These are phyloP conservation scores for Yarrowia osloensis DNA, from an alignment of 805 yeast species.

Conservation along the genomic window DNA sequence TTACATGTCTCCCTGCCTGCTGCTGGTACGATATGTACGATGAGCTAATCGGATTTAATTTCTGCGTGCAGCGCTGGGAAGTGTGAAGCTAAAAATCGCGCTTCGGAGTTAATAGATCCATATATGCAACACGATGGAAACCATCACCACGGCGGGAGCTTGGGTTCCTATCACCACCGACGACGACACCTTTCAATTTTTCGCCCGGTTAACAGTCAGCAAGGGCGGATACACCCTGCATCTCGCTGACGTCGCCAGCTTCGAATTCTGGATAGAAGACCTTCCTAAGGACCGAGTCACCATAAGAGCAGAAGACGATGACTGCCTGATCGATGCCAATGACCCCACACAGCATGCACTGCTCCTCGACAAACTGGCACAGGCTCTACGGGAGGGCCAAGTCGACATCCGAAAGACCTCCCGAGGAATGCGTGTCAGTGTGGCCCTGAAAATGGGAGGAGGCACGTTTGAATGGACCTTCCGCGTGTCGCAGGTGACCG, in stretches of 20 bases:
- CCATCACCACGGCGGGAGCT: not conserved
- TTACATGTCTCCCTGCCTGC: not conserved
- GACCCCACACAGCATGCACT: slow-evolving; percentile 11
- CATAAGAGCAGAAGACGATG: slow-evolving; percentile 26
- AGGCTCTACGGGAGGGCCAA: not conserved
- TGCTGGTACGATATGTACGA: slow-evolving; percentile 2
- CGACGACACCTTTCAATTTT: not conserved
- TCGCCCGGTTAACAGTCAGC: not conserved
- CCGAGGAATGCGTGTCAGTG: not conserved
- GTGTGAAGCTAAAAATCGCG: slow-evolving; percentile 9
- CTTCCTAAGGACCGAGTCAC: slow-evolving; percentile 9
- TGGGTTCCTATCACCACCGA: slow-evolving; percentile 3
- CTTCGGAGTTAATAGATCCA: slow-evolving; percentile 9
- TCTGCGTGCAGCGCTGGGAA: not conserved
- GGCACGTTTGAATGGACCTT: slow-evolving; percentile 12
- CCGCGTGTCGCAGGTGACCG: not conserved
- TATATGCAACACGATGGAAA: not conserved
- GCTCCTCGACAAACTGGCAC: not conserved
- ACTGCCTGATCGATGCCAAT: slow-evolving; percentile 26
- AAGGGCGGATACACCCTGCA: slow-evolving; percentile 1
- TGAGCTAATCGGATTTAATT: slow-evolving; percentile 22
- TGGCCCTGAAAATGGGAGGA: not conserved
- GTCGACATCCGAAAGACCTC: not conserved
- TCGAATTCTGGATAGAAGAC: not conserved
- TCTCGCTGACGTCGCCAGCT: not conserved